Evolutionary conservation across 257 asterid genomes (phyloP).

Genomic region (Anisodus acutangulus): DNA sequence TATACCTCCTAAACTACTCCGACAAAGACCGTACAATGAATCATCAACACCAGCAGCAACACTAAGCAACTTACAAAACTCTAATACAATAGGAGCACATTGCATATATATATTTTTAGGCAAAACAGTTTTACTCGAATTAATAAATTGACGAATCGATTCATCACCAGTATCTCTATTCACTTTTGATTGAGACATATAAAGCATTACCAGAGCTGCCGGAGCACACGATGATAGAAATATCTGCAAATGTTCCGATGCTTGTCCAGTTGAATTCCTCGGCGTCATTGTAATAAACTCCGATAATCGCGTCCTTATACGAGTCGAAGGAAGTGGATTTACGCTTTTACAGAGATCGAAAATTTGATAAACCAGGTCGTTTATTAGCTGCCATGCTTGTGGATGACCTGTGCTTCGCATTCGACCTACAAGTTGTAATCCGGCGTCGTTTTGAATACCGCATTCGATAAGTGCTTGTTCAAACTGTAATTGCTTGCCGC

Average conservation of each 20-base stretch:
- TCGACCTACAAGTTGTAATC: slow-evolving; percentile 66
- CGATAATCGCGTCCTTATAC: slow-evolving; percentile 14
- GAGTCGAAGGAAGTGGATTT: slow-evolving; percentile 24
- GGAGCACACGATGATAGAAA: slow-evolving; percentile 66
- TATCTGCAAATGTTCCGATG: slow-evolving; percentile 60
- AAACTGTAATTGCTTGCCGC: slow-evolving; percentile 79
- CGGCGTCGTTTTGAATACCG: slow-evolving; percentile 63
- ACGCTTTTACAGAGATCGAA: slow-evolving; percentile 49
- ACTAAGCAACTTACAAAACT: slow-evolving; percentile 66
- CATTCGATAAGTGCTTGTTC: slow-evolving; percentile 67
- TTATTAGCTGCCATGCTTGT: slow-evolving; percentile 72
- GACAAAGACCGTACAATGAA: slow-evolving; percentile 54
- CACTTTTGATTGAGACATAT: slow-evolving; percentile 52
- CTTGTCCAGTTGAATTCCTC: slow-evolving; percentile 33
- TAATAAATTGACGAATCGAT: slow-evolving; percentile 62
- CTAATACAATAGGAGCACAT: slow-evolving; percentile 60
- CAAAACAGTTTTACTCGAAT: slow-evolving; percentile 45
- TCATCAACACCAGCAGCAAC: slow-evolving; percentile 55
- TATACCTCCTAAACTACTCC: slow-evolving; percentile 51
- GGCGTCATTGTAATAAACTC: slow-evolving; percentile 22
- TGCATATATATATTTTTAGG: slow-evolving; percentile 38
- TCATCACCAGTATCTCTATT: slow-evolving; percentile 58
- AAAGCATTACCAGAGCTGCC: slow-evolving; percentile 76
- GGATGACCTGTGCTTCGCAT: slow-evolving; percentile 87
- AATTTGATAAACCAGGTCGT: slow-evolving; percentile 55